Percentiles rank a stretch among this genome's conserved stretches.
Conservation (phyloP, 2,329 filamentous ascomycete genomes). For the Juglanconis juglandina region DNA sequence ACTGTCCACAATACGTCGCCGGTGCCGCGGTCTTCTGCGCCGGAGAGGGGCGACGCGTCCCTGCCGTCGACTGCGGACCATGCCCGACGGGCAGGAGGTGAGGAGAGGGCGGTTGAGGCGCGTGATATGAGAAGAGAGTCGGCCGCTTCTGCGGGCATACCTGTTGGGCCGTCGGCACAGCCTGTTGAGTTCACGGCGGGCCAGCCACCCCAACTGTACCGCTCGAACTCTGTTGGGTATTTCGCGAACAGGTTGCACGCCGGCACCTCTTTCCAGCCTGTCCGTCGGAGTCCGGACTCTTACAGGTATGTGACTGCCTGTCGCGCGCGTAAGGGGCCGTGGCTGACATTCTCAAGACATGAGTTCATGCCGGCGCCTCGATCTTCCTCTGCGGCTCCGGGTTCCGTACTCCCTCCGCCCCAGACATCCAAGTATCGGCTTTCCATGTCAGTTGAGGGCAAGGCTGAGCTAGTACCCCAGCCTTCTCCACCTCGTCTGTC, state of each 20-base stretch:
- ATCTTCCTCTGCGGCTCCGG: constrained; percentile 39
- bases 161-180: constrained; percentile 22
- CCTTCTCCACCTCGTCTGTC: constrained; percentile 47
- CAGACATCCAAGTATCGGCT: constrained; percentile 65
- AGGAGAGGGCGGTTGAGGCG: background rate
- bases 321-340: background rate
- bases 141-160: constrained; percentile 3
- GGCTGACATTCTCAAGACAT: constrained; percentile 30
- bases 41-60: constrained; percentile 9
- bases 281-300: constrained; percentile 40
- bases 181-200: constrained; percentile 22
- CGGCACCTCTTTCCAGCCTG: constrained; percentile 49
- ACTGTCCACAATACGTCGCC: constrained; percentile 15
- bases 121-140: constrained; percentile 8
- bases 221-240: constrained; percentile 45
- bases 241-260: constrained; percentile 56
- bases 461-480: constrained; percentile 79
- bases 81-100: constrained; percentile 6
- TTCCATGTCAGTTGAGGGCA: constrained; percentile 82
- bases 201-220: constrained; percentile 13
- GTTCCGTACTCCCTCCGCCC: constrained; percentile 32
- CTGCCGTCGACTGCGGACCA: constrained; percentile 1
- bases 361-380: constrained; percentile 43
- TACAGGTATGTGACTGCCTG: constrained; percentile 37
- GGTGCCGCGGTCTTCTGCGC: background rate